phyloP scores from a whole-genome alignment of 495 filamentous ascomycete species.

The Hypoxylon cercidicola region DNA sequence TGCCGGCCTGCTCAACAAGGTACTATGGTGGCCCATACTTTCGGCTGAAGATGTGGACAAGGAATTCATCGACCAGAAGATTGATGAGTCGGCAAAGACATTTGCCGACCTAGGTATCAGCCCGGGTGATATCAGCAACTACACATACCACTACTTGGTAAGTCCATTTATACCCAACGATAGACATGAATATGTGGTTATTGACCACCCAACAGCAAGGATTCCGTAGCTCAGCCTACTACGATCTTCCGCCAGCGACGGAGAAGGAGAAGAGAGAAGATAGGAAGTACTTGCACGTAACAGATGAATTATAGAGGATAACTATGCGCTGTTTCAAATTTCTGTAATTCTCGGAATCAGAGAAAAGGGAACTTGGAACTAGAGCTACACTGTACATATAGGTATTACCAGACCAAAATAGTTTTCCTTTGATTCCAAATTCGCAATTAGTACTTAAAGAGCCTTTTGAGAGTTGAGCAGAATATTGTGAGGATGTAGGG shows the following conservation, averaged over 20 bases:
- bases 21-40: constrained; percentile 86
- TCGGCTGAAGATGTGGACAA: constrained; percentile 90
- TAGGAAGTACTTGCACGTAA: constrained; percentile 94
- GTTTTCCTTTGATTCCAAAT: constrained; percentile 42
- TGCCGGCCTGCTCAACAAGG: constrained; percentile 76
- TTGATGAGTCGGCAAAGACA: constrained; percentile 92
- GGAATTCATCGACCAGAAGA: constrained; percentile 93
- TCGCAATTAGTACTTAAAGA: constrained; percentile 20
- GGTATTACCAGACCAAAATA: constrained; percentile 46
- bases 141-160: constrained; percentile 94
- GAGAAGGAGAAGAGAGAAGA: constrained; percentile 95
- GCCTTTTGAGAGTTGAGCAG: background rate
- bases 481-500: background rate
- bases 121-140: constrained; percentile 80
- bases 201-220: constrained; percentile 69
- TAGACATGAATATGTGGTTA: constrained; percentile 1
- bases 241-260: constrained; percentile 92
- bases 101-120: constrained; percentile 93
- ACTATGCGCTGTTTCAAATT: constrained; percentile 16
- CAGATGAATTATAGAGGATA: constrained; percentile 74
- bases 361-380: constrained; percentile 31
- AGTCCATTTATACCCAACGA: constrained; percentile 44
- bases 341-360: constrained; percentile 9
- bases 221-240: constrained; percentile 83
- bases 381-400: constrained; percentile 55